Evolutionary conservation across 2,329 filamentous ascomycete species (phyloP).

Genomic region (Curvularia sp.): DNA sequence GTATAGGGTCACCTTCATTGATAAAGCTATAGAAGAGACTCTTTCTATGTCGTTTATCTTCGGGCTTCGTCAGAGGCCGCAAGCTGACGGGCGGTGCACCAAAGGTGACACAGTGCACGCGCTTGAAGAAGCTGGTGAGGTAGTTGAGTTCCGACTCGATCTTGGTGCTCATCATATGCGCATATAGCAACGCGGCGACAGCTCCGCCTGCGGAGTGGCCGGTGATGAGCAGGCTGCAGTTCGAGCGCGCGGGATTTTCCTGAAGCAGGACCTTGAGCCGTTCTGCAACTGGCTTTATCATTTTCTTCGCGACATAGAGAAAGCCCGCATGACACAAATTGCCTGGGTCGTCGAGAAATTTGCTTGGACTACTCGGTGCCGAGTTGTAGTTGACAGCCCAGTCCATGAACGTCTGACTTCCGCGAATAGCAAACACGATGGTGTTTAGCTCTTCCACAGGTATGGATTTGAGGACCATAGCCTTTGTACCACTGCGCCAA

Average conservation of each 20-base stretch:
- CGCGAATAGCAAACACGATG: slow-evolving; percentile 84
- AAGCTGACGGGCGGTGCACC: slow-evolving; percentile 81
- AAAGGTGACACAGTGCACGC: slow-evolving; percentile 85
- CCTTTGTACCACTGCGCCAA: slow-evolving; percentile 77
- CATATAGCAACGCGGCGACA: slow-evolving; percentile 79
- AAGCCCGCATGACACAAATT: slow-evolving; percentile 86
- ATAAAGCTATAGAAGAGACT: slow-evolving; percentile 80
- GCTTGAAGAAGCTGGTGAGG: slow-evolving; percentile 74
- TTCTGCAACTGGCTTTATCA: slow-evolving; percentile 75
- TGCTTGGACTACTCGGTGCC: slow-evolving; percentile 68
- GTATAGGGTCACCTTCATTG: slow-evolving; percentile 86
- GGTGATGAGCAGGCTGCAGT: slow-evolving; percentile 78
- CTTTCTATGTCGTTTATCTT: slow-evolving; percentile 58
- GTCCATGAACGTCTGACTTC: slow-evolving; percentile 80
- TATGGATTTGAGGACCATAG: slow-evolving; percentile 83
- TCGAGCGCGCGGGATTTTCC: slow-evolving; percentile 71
- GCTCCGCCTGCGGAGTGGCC: slow-evolving; percentile 88
- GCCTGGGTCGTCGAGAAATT: slow-evolving; percentile 77
- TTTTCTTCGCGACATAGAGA: slow-evolving; percentile 74
- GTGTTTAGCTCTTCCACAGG: slow-evolving; percentile 79
- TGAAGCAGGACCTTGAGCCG: slow-evolving; percentile 73
- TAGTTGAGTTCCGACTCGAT: slow-evolving; percentile 72
- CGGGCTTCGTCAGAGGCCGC: slow-evolving; percentile 69
- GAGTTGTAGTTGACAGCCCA: slow-evolving; percentile 84
- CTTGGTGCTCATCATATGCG: slow-evolving; percentile 75